Evolutionary conservation across 768 basidiomycete genomes (phyloP).

Genomic region (Boletus barrowsii): DNA sequence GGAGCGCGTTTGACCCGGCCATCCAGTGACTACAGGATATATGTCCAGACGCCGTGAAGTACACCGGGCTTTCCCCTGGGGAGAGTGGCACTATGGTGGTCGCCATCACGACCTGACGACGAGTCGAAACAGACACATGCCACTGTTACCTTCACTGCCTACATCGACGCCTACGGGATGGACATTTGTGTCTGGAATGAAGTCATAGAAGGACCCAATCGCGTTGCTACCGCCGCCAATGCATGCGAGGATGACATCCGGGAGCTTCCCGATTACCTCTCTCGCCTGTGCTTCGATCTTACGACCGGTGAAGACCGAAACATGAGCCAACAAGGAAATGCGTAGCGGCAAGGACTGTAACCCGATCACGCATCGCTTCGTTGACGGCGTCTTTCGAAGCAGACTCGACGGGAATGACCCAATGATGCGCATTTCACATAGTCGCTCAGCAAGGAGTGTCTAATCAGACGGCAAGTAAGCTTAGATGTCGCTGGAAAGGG

Average conservation of each 20-base stretch:
- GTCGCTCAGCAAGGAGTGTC: background rate
- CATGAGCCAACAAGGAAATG: slow-evolving; percentile 4
- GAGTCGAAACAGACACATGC: background rate
- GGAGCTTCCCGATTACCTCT: background rate
- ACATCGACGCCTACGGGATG: background rate
- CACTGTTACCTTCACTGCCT: background rate
- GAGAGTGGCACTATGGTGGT: slow-evolving; percentile 1
- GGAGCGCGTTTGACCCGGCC: background rate
- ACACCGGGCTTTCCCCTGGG: background rate
- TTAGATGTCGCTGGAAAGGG: background rate
- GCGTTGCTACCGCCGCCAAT: background rate
- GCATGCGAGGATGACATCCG: background rate
- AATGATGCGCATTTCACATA: background rate
- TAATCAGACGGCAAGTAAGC: background rate
- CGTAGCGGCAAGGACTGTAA: background rate
- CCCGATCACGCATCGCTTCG: slow-evolving; percentile 4
- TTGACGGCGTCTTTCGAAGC: background rate
- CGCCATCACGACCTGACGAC: background rate
- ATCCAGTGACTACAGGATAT: background rate
- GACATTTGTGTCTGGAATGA: too few relatives aligned
- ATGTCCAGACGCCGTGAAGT: background rate
- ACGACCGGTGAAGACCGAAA: background rate
- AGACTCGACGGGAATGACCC: background rate
- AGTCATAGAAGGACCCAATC: background rate
- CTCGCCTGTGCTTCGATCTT: background rate